Percentiles rank a stretch among this genome's conserved stretches.
Conservation (phyloP, 2,329 filamentous ascomycete genomes). For the Ophiostoma sp. region DNA sequence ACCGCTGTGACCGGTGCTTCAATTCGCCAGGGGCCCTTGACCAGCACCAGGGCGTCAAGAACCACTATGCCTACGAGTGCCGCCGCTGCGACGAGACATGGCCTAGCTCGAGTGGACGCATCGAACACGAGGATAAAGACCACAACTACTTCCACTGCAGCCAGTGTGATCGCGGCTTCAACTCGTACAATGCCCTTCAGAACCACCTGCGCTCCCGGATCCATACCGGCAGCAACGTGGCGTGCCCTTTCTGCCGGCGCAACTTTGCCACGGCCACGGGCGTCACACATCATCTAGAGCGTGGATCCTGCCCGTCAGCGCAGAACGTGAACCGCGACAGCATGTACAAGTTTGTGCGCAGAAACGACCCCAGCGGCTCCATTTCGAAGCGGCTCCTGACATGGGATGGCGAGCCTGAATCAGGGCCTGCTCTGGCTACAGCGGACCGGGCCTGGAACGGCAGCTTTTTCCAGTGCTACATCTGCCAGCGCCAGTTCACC, state of each 20-base stretch:
- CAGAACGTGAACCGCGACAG: conserved; percentile 42
- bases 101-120: background rate
- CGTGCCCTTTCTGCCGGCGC: conserved; percentile 52
- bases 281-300: conserved; percentile 52
- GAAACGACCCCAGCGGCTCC: conserved; percentile 42
- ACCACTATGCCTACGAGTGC: conserved; percentile 20
- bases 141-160: conserved; percentile 6
- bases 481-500: conserved; percentile 46
- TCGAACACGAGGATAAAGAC: conserved; percentile 1
- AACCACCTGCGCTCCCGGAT: conserved; percentile 36
- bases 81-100: conserved; percentile 17
- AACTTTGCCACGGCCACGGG: conserved; percentile 48
- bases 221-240: conserved; percentile 42
- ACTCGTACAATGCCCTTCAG: background rate
- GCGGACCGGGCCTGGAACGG: conserved; percentile 41
- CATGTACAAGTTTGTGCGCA: conserved; percentile 43
- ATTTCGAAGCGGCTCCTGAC: conserved; percentile 50
- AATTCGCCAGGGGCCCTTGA: background rate
- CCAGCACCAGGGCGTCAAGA: conserved; percentile 20
- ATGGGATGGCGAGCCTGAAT: conserved; percentile 33
- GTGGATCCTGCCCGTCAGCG: conserved; percentile 45
- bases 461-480: conserved; percentile 44
- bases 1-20: conserved; percentile 7
- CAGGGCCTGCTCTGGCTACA: conserved; percentile 36
- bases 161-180: conserved; percentile 9